Conservation (phyloP, 179 eudicot species). For the Amaranthus tricolor region DNA sequence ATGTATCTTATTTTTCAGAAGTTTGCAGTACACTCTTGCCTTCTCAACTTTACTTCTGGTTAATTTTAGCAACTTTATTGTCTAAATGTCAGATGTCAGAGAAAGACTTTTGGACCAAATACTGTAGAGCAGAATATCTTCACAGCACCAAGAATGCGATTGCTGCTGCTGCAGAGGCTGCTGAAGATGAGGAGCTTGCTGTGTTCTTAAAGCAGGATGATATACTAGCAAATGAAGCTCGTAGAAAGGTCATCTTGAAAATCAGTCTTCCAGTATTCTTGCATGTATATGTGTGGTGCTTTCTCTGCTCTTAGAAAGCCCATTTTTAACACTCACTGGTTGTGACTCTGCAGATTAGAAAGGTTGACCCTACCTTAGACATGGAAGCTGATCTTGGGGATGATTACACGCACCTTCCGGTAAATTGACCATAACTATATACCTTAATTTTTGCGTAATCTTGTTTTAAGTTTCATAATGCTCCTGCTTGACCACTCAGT, state of each 20-base stretch:
- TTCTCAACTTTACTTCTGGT: neutral
- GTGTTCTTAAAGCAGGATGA: conserved; percentile 86
- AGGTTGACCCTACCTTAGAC: conserved; percentile 92
- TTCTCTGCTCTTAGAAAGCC: conserved; percentile 5
- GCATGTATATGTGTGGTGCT: conserved; percentile 6
- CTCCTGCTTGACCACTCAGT: neutral
- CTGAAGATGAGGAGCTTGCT: conserved; percentile 91
- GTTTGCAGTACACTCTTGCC: neutral
- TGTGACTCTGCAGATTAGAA: conserved; percentile 61
- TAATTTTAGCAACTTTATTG: neutral
- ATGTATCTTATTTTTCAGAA: conserved; percentile 9
- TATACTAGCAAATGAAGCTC: conserved; percentile 78
- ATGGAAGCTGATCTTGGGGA: conserved; percentile 98
- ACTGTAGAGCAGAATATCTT: conserved; percentile 92
- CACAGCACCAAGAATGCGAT: conserved; percentile 85
- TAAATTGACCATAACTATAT: conserved; percentile 32
- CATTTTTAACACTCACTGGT: neutral
- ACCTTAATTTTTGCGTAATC: neutral
- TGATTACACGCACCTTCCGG: conserved; percentile 91
- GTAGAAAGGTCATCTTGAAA: conserved; percentile 60
- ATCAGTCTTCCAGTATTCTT: neutral
- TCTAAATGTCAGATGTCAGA: conserved; percentile 69
- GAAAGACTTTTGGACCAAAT: conserved; percentile 93
- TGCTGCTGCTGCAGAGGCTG: conserved; percentile 99
- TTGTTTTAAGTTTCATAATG: conserved; percentile 3